phyloP scores from a whole-genome alignment of 2,329 filamentous ascomycete species.

The Cercospora berteroae region DNA sequence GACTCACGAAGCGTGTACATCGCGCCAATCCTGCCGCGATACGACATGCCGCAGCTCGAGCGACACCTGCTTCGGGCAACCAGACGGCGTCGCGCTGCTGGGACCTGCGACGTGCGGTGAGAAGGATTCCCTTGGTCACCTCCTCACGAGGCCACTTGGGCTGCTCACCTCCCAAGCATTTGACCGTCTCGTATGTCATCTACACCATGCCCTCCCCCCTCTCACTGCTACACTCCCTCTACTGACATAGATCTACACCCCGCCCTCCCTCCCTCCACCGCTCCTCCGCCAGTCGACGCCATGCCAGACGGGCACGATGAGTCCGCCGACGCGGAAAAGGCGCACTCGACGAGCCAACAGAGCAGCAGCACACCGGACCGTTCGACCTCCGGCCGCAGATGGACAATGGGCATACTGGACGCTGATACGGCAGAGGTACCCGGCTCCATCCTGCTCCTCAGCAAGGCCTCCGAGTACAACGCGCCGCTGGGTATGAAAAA shows the following conservation, averaged over 20 bases:
- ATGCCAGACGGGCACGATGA: slow-evolving; percentile 19
- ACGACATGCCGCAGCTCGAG: background rate
- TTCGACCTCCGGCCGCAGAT: slow-evolving; percentile 40
- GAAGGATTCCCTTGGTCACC: slow-evolving; percentile 1
- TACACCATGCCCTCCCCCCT: background rate
- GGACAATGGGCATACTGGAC: slow-evolving; percentile 76
- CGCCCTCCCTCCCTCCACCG: background rate
- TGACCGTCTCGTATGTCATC: background rate
- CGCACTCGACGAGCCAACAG: slow-evolving; percentile 18
- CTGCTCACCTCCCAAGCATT: background rate
- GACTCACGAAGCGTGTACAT: background rate
- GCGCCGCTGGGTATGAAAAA: slow-evolving; percentile 61
- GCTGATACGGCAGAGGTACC: slow-evolving; percentile 80
- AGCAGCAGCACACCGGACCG: slow-evolving; percentile 1
- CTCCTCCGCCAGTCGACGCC: background rate
- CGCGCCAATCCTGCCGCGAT: background rate
- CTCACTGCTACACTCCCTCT: background rate
- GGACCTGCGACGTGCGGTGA: background rate
- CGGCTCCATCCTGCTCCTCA: slow-evolving; percentile 61
- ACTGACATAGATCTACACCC: background rate
- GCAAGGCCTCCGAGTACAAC: slow-evolving; percentile 56
- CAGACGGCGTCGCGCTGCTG: background rate
- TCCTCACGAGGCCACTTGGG: background rate
- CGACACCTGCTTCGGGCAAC: background rate
- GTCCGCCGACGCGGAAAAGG: slow-evolving; percentile 26